Conservation (phyloP, 2,329 filamentous ascomycete species). For the Cercospora nicotianae region DNA sequence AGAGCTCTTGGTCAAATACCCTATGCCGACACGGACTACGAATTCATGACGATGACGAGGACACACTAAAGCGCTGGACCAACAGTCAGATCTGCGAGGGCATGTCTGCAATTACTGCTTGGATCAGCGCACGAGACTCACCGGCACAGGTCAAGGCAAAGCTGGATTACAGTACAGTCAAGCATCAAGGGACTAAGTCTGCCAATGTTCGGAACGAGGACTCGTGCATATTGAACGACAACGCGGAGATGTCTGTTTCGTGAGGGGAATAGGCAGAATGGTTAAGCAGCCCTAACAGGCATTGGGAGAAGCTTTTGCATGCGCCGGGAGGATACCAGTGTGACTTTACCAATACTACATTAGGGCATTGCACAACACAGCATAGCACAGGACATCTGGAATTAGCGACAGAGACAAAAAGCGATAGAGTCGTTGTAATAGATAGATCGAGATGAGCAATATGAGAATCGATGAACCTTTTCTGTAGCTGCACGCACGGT, state of each 20-base stretch:
- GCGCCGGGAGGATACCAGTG: neutral
- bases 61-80: too few relatives aligned
- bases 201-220: neutral
- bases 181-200: neutral
- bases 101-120: neutral
- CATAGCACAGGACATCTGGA: neutral
- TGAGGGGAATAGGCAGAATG: neutral
- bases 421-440: slow-evolving; percentile 3
- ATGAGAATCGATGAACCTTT: neutral
- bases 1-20: slow-evolving; percentile 43
- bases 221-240: neutral
- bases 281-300: neutral
- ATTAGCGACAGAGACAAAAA: slow-evolving; percentile 1
- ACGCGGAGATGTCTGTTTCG: neutral
- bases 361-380: slow-evolving; percentile 9
- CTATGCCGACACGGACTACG: slow-evolving; percentile 24
- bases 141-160: neutral
- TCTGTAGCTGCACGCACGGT: neutral
- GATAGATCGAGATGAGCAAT: neutral
- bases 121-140: neutral
- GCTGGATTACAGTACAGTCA: neutral
- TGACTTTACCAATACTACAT: slow-evolving; percentile 9
- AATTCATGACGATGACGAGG: neutral
- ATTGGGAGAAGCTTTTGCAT: neutral
- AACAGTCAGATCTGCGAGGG: neutral